Percentiles rank a stretch among this genome's conserved stretches.
Conservation (phyloP, 129 eudicot species). For the Pittosporum tobira region DNA sequence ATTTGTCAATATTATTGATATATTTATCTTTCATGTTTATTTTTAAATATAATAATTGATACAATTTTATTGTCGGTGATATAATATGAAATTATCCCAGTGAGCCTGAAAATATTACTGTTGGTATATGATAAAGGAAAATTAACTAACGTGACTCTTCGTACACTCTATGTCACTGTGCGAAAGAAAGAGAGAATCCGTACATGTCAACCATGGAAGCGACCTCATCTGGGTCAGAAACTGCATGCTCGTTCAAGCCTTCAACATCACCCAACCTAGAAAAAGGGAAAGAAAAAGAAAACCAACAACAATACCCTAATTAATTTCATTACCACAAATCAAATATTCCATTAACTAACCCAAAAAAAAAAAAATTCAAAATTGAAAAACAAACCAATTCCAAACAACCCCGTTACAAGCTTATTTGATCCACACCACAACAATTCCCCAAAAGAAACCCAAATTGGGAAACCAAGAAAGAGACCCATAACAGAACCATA, state of each 20-base stretch:
- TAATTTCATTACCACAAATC: not conserved
- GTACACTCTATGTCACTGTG: too few species aligned
- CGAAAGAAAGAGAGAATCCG: constrained; percentile 14
- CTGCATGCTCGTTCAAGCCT: constrained; percentile 39
- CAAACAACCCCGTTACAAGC: not conserved
- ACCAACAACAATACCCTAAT: not conserved
- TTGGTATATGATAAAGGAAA: too few species aligned
- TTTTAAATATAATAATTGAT: too few species aligned
- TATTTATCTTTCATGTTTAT: too few species aligned
- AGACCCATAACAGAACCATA: not conserved
- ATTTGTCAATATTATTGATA: too few species aligned
- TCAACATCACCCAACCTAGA: constrained; percentile 39
- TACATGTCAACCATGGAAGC: constrained; percentile 49
- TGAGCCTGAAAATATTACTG: too few species aligned
- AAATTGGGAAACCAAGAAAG: not conserved
- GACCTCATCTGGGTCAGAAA: constrained; percentile 50
- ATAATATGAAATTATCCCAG: too few species aligned
- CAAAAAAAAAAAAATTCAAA: too few species aligned
- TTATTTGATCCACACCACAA: not conserved
- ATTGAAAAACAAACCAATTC: not conserved
- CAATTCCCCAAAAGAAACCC: too few species aligned
- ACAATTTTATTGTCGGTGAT: too few species aligned
- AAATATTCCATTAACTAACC: not conserved
- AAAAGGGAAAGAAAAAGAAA: not conserved
- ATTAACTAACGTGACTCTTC: too few species aligned